Conservation (phyloP, 371 early-diverging fungal species). For the Mycotypha africana region DNA sequence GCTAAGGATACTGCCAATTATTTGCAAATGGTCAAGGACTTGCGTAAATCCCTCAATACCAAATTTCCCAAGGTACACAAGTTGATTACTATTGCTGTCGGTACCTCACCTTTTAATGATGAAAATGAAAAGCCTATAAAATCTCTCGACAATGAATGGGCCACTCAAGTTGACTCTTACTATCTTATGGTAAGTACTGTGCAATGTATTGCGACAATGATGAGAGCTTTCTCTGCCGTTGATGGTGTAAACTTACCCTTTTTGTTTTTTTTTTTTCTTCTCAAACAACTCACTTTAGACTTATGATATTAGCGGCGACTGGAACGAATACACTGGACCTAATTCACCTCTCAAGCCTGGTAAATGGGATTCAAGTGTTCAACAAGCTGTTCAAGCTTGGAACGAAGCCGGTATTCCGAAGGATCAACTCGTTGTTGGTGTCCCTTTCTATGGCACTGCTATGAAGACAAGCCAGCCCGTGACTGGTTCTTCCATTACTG, state of each 20-base stretch:
- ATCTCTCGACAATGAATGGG: constrained; percentile 48
- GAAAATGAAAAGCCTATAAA: constrained; percentile 29
- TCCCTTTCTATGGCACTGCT: constrained; percentile 57
- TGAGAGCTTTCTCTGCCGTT: too few species aligned
- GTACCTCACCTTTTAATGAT: constrained; percentile 55
- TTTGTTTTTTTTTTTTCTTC: too few species aligned
- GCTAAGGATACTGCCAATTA: constrained; percentile 53
- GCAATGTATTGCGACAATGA: too few species aligned
- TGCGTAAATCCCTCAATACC: constrained; percentile 53
- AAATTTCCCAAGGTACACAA: constrained; percentile 42
- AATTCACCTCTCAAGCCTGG: constrained; percentile 49
- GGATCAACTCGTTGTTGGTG: constrained; percentile 49
- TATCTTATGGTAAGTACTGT: constrained; percentile 52
- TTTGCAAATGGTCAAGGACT: constrained; percentile 39
- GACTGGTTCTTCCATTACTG: constrained; percentile 7
- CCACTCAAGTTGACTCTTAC: constrained; percentile 54
- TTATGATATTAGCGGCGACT: constrained; percentile 43
- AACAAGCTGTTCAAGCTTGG: constrained; percentile 49
- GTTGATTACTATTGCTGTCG: constrained; percentile 64
- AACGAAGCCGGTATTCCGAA: constrained; percentile 52
- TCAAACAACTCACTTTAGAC: constrained; percentile 9
- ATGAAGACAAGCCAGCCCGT: constrained; percentile 13
- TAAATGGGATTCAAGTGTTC: constrained; percentile 33
- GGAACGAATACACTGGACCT: constrained; percentile 53
- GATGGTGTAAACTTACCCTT: too few species aligned